Percentiles rank a stretch among this genome's conserved stretches.
These are phyloP conservation scores for Corymbia citriodora DNA, from an alignment of 441 rosid species.

Conservation along the genomic window DNA sequence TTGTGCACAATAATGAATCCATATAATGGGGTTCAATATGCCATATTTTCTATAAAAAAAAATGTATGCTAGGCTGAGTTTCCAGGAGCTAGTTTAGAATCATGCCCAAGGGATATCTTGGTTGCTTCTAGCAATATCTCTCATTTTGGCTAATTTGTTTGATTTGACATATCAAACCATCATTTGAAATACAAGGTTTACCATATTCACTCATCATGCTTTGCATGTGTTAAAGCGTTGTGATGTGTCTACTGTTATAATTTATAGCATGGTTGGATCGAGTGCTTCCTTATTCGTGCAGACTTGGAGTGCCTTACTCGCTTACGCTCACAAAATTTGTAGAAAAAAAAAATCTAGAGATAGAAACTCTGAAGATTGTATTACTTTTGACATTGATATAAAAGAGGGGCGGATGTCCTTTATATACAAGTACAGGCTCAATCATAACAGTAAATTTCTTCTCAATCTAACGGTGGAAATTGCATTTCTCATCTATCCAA, in stretches of 20 bases:
- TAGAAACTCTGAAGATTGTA: accelerated
- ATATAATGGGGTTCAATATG: background rate
- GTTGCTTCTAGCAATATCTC: background rate
- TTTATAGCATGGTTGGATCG: no score
- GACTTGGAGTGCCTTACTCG: background rate
- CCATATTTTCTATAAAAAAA: no score
- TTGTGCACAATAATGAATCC: background rate
- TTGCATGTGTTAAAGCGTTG: no score
- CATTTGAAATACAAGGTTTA: no score
- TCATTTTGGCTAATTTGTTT: background rate
- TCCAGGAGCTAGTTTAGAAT: background rate
- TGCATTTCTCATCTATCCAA: no score
- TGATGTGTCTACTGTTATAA: no score
- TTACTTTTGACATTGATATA: background rate
- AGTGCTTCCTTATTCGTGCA: no score
- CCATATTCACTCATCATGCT: no score
- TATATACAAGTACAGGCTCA: accelerated
- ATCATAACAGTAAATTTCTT: accelerated
- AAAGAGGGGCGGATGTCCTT: accelerated
- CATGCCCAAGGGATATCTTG: background rate
- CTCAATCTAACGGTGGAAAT: accelerated
- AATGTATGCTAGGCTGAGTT: background rate
- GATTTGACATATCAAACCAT: background rate
- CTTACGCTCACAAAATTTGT: no score
- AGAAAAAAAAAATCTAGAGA: no score